Evolutionary conservation across 805 yeast genomes (phyloP).

Genomic region (Wickerhamiella allomyrinae): DNA sequence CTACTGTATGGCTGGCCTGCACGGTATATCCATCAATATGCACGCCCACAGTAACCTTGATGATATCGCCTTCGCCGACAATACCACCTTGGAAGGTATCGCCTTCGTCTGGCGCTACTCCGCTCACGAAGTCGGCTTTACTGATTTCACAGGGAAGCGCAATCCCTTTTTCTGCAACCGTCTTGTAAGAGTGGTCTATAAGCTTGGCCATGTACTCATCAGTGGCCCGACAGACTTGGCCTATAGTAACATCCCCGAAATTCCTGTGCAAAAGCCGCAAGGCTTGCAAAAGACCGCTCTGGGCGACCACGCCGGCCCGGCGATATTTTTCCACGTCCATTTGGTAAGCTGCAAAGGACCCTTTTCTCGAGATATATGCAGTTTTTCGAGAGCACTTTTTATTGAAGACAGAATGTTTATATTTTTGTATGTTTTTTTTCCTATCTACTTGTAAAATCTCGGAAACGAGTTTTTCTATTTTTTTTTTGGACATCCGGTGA

Average conservation of each 20-base stretch:
- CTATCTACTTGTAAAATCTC: too few species aligned
- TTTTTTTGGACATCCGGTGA: too few species aligned
- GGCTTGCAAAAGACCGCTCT: slow-evolving; percentile 60
- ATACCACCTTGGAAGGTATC: slow-evolving; percentile 28
- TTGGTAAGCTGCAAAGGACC: neutral
- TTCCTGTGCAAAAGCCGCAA: slow-evolving; percentile 54
- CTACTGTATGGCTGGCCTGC: slow-evolving; percentile 71
- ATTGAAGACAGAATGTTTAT: neutral
- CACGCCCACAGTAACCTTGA: slow-evolving; percentile 72
- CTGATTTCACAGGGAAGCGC: slow-evolving; percentile 85
- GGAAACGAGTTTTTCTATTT: too few species aligned
- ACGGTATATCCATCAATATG: slow-evolving; percentile 95
- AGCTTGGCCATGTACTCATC: slow-evolving; percentile 60
- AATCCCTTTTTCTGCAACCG: slow-evolving; percentile 65
- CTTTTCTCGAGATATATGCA: too few species aligned
- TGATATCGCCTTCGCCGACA: slow-evolving; percentile 67
- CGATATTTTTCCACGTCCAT: slow-evolving; percentile 57
- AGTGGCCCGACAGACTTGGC: slow-evolving; percentile 66
- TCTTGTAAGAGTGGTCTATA: slow-evolving; percentile 40
- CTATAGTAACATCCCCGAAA: slow-evolving; percentile 39
- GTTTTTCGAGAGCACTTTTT: neutral
- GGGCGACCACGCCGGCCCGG: slow-evolving; percentile 78
- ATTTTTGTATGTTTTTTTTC: too few species aligned
- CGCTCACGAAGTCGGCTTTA: slow-evolving; percentile 60
- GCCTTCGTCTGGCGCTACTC: slow-evolving; percentile 65